phyloP scores from a whole-genome alignment of 129 eudicot species.

The Lactuca saligna region DNA sequence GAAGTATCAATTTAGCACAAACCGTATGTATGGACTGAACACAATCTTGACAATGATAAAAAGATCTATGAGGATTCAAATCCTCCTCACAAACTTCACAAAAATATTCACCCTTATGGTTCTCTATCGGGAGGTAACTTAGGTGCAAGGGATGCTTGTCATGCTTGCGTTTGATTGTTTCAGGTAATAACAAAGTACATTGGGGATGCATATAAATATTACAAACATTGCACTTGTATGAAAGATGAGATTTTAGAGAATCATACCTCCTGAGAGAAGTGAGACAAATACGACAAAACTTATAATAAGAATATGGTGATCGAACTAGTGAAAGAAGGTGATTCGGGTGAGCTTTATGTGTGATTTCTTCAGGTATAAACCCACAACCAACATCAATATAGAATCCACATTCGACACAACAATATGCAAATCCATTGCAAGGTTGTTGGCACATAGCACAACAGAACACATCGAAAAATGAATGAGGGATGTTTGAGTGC shows the following conservation, averaged over 20 bases:
- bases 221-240: not conserved
- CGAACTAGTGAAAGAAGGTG: conserved; percentile 2
- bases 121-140: conserved; percentile 12
- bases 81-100: no score
- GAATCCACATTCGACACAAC: not conserved
- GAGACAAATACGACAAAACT: conserved; percentile 1
- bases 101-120: not conserved
- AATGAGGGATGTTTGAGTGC: not conserved
- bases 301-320: not conserved
- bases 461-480: not conserved
- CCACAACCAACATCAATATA: conserved; percentile 8
- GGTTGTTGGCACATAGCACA: not conserved
- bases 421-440: no score
- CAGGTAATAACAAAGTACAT: not conserved
- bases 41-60: not conserved
- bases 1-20: not conserved
- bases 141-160: conserved; percentile 21
- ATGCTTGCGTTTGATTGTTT: conserved; percentile 7
- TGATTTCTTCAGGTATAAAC: not conserved
- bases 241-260: no score
- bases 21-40: conserved; percentile 18
- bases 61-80: no score
- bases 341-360: not conserved
- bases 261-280: no score
- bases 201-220: not conserved